Evolutionary conservation across 192 early-diverging fungal genomes (phyloP).

Genomic region (Linnemannia hyalina): DNA sequence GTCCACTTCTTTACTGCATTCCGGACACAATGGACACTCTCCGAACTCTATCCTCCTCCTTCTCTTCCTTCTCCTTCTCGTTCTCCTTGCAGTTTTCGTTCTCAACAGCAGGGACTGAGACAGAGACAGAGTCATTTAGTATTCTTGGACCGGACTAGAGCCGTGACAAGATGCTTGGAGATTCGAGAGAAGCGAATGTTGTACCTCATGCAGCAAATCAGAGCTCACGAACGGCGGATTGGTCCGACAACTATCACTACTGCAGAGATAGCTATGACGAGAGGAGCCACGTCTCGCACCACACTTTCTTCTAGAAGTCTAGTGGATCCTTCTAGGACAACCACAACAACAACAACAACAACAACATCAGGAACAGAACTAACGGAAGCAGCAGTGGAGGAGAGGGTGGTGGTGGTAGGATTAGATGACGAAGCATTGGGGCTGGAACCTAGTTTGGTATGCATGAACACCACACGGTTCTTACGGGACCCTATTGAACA

Average conservation of each 20-base stretch:
- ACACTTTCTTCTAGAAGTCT: background rate
- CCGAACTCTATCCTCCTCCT: background rate
- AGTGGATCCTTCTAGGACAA: background rate
- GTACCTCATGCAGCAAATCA: constrained; percentile 10
- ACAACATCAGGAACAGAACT: background rate
- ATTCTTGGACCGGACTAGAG: background rate
- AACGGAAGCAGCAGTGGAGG: background rate
- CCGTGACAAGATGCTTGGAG: background rate
- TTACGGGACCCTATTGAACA: constrained; percentile 1
- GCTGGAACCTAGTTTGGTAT: background rate
- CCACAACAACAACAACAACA: background rate
- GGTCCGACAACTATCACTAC: background rate
- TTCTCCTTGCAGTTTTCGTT: background rate
- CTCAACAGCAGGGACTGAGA: background rate
- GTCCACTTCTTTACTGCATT: constrained; percentile 14
- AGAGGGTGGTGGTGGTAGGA: background rate
- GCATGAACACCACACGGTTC: constrained; percentile 6
- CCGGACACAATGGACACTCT: constrained; percentile 12
- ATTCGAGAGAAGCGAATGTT: constrained; percentile 4
- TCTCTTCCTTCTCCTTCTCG: no score
- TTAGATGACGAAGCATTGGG: background rate
- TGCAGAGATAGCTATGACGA: background rate
- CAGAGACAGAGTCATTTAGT: background rate
- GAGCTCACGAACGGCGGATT: background rate
- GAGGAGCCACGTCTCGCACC: background rate